phyloP scores from a whole-genome alignment of 352 stramenopile genomes.

The Phytophthora sojae region DNA sequence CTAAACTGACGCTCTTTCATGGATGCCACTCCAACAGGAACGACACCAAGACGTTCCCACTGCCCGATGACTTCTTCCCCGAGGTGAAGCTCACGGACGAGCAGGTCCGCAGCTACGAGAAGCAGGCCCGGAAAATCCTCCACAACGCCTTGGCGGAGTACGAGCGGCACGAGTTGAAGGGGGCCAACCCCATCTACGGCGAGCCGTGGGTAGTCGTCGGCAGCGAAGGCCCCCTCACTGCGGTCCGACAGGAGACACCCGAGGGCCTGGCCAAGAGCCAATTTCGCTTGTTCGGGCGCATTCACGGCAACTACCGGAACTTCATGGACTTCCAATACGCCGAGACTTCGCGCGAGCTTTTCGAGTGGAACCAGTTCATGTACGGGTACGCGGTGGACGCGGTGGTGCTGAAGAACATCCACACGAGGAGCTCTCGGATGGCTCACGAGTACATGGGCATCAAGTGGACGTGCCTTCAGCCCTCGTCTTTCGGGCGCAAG shows the following conservation, averaged over 20 bases:
- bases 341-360: conserved; percentile 63
- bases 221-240: conserved; percentile 41
- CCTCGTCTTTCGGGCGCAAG: conserved; percentile 62
- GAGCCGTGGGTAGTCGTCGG: conserved; percentile 36
- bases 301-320: conserved; percentile 64
- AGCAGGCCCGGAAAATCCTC: conserved; percentile 41
- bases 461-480: conserved; percentile 78
- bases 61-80: conserved; percentile 54
- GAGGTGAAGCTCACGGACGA: conserved; percentile 39
- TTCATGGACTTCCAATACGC: conserved; percentile 79
- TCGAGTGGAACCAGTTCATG: conserved; percentile 78
- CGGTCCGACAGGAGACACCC: conserved; percentile 40
- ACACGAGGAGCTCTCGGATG: conserved; percentile 47
- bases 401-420: conserved; percentile 78
- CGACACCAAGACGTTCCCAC: conserved; percentile 45
- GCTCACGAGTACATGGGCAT: conserved; percentile 77
- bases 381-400: conserved; percentile 70
- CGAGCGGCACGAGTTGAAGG: conserved; percentile 44
- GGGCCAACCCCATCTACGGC: conserved; percentile 38
- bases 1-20: conserved; percentile 29
- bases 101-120: conserved; percentile 39
- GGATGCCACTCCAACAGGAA: conserved; percentile 26
- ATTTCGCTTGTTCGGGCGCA: conserved; percentile 66
- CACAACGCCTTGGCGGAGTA: conserved; percentile 42
- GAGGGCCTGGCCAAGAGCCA: conserved; percentile 27